Evolutionary conservation across 345 rosid genomes (phyloP), one percentile per base, ranked within the genome.

Genomic region (Clarkia xantiana): DNA sequence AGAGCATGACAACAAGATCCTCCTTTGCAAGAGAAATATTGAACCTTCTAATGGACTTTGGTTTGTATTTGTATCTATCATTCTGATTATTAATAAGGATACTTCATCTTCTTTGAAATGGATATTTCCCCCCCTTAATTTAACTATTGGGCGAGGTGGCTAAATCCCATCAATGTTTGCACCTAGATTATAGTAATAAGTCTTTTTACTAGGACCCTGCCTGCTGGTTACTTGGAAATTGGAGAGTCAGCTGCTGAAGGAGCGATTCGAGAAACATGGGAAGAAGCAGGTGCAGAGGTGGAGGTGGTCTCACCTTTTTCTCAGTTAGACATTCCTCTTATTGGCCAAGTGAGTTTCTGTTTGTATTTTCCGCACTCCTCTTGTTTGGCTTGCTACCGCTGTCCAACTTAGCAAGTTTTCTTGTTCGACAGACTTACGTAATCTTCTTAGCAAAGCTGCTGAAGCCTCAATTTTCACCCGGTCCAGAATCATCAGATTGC

Each of bases 221-320:
- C 98, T 49, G 94, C 97, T 73, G 98, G 98, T 68, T 91, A 83
- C 74, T 18, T 90, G 70, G 97, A 90, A 70, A 79, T 90, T 54
- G 97, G 97, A 12, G 97, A 90, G 66, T 90, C 97, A 38, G 89
- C 96, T 44, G 84, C 89, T 0, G 83, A 83, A 71, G 97, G 97
- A 41, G 97, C 97, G 55, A 71, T 75, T 49, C 70, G 97, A 68
- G 97, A 90, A 71, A 90, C 96, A 43, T 75, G 84, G 96, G 96
- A 91, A 74, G 98, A 86, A 69, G 94, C 98, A 10, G 72, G 80
- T 44, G 96, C 98, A 15, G 83, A 74, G 60, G 98, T 81, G 9
- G 98, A 91, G 71, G 85, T 86, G 41, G 47, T 76, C 57, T 81
- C 89, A 15, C 98, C 98, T 60, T 83, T 86, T 73, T 77, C 90